Percentiles rank a stretch among this genome's conserved stretches.
Evolutionary conservation across 139 green algal species (phyloP).

Genomic region (Pycnococcus provasolii): DNA sequence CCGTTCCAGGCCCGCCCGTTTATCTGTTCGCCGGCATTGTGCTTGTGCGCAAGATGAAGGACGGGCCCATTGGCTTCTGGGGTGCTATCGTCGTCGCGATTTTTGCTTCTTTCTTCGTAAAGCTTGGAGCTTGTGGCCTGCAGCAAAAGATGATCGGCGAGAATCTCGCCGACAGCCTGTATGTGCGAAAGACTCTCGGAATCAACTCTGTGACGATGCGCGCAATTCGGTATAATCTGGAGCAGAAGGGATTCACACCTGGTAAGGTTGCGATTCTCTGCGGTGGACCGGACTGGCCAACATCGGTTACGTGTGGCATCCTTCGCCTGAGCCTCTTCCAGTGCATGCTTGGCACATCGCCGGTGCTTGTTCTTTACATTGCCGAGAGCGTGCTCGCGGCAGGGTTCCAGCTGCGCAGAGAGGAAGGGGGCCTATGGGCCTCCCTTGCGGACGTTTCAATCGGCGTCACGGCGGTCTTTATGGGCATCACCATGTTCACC

Average conservation of each 20-base stretch:
- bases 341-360: slow-evolving; percentile 5
- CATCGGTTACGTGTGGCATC: slow-evolving; percentile 17
- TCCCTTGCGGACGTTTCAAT: too few relatives aligned
- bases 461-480: too few relatives aligned
- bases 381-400: slow-evolving; percentile 1
- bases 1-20: slow-evolving; percentile 14
- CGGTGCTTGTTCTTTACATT: slow-evolving; percentile 13
- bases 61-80: slow-evolving; percentile 14
- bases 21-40: slow-evolving; percentile 14
- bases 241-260: slow-evolving; percentile 1
- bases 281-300: slow-evolving; percentile 20
- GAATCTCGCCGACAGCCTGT: background rate
- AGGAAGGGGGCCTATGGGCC: too few relatives aligned
- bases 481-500: too few relatives aligned
- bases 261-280: slow-evolving; percentile 14
- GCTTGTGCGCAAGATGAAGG: background rate
- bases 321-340: background rate
- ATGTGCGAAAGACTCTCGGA: slow-evolving; percentile 1
- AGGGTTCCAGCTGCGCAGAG: background rate
- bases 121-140: slow-evolving; percentile 9
- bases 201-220: slow-evolving; percentile 21
- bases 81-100: slow-evolving; percentile 1
- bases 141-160: slow-evolving; percentile 22
- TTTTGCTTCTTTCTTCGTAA: slow-evolving; percentile 10
- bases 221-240: slow-evolving; percentile 4